Evolutionary conservation across 495 filamentous ascomycete genomes (phyloP), one percentile per base, ranked within the genome.

Genomic region (Aspergillus haitiensis): DNA sequence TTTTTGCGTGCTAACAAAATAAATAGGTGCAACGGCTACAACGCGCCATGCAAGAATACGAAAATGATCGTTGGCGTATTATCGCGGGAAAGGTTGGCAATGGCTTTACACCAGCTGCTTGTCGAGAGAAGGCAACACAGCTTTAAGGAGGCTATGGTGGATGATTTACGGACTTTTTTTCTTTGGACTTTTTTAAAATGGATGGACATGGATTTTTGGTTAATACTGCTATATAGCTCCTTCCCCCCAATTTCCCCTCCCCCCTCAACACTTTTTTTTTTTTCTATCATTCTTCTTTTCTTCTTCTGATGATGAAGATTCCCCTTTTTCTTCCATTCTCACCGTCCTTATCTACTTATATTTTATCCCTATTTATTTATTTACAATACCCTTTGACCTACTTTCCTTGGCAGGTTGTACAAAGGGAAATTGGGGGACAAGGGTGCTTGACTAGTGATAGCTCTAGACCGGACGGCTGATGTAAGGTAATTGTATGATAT

Each of bases 11-110:
- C 51, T 63, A 32, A 58, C 52, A 32, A n/a, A 47, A 31, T 40
- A 21, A 13, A 52, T 37, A 96, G 92, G 86, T 93, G 48, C 81
- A 87, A 72, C 86, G 87, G 64, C 85, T 97, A 61, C 85, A 84
- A 44, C 85, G 81, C 47, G 92, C 92, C 15, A 83, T 95, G 62
- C 82, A 89, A 67, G 90, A 94, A 64, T 96, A 96, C 75, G 90
- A 96, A 67, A 86, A 89, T 70, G 91, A 96, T 68, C 88, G 89
- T 62, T 97, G 92, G 92, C 84, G 89, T 52, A 87, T 92, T 67
- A 85, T 97, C 51, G 85, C 92, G 64, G 86, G 85, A 65, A 96
- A 95, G 72, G 86, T 97, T 64, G 92, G 92, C 36, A 86, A 82
- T 56, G 90, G 92, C 12, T 92, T 93, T 67, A 92, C 90, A 9